Conservation (phyloP, 495 filamentous ascomycete species). For the Talaromyces proteolyticus region DNA sequence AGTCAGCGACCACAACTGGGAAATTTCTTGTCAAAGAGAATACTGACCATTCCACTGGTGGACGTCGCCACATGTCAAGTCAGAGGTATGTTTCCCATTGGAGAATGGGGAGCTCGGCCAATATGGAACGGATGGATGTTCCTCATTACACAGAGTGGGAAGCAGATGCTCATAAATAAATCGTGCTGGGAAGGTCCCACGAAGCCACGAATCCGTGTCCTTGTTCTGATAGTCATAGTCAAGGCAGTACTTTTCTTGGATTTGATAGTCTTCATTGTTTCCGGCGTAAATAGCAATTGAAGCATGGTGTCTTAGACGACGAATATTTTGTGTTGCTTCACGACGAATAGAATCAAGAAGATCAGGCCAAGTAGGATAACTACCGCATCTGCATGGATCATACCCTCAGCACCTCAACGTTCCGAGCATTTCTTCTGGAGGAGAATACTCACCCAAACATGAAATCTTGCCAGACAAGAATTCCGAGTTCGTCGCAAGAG, state of each 20-base stretch:
- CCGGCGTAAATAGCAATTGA: constrained; percentile 83
- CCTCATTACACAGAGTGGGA: constrained; percentile 53
- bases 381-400: constrained; percentile 51
- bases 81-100: constrained; percentile 64
- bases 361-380: constrained; percentile 68
- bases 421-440: too few relatives aligned
- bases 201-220: constrained; percentile 77
- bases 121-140: constrained; percentile 64
- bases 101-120: constrained; percentile 85
- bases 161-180: constrained; percentile 95
- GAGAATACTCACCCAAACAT: constrained; percentile 66
- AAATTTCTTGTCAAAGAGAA: background rate
- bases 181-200: constrained; percentile 80
- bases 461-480: constrained; percentile 83
- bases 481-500: constrained; percentile 64
- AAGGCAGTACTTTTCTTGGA: constrained; percentile 60
- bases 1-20: too few relatives aligned
- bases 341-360: constrained; percentile 60
- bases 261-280: constrained; percentile 95
- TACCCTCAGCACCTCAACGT: too few relatives aligned
- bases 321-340: constrained; percentile 73
- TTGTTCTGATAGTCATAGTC: constrained; percentile 63
- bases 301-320: constrained; percentile 73
- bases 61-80: constrained; percentile 83
- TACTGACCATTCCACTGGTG: constrained; percentile 82